Base-by-base conservation (phyloP, 2,329 filamentous ascomycete species). In the Diaporthe ilicicola region DNA sequence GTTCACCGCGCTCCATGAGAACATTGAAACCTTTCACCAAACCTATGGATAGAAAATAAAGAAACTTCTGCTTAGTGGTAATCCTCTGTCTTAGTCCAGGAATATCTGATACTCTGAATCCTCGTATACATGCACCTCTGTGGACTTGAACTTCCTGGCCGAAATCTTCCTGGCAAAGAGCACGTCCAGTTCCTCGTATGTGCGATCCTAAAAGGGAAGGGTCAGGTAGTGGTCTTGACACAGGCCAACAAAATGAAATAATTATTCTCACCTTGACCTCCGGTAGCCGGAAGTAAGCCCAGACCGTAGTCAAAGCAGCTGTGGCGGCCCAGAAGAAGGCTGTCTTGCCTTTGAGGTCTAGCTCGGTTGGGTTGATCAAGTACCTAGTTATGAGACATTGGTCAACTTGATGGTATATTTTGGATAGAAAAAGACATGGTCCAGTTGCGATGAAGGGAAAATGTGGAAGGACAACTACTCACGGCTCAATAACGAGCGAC, bases 251-350 rank as follows among this genome's bases (percentile, higher is more conserved):
- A 13, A 2, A 2, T 7, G 2, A 32, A 9, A 10, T 0, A 46
- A 4, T 7, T 1, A 32, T 15, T 19, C 65, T 22, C 19, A 67
- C 65, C 24, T 69, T 69, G 42, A 53, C 37, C 77, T 89, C 87
- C 3, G 85, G 86, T 6, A 87, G 77, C 29, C 83, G 84, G 75
- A 86, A 86, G 73, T 80, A 87, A 0, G 85, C 81, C 81, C 87
- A 90, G 0, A 83, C 74, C 4, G 86, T 81, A 27, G 85, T 80
- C 9, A 82, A 69, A 15, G 84, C 79, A 69, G 84, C 83, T n/a
- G 85, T 81, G 2, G 76, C 77, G 0, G 78, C 81, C 82, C 82
- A 84, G 74, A 84, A 82, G 71, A 82, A 84, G 0, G 72, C 86
- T 78, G 73, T 82, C 81, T 77, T 82, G 67, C 83, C 84, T 76